Percentiles rank a stretch among this genome's conserved stretches.
Conservation (phyloP, 495 filamentous ascomycete genomes). For the Rhypophila decipiens region DNA sequence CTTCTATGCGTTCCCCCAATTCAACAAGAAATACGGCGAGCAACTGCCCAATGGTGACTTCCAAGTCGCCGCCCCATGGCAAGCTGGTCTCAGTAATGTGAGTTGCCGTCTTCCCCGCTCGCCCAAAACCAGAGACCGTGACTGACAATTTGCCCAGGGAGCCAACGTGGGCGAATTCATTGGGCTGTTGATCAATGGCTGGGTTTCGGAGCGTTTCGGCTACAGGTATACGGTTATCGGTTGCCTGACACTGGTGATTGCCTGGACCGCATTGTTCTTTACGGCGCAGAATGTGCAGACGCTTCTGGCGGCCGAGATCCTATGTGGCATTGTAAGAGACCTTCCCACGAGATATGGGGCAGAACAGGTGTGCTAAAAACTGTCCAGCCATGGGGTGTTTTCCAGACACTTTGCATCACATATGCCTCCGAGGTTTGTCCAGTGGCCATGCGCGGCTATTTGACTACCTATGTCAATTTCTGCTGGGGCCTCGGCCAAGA, state of each 20-base stretch:
- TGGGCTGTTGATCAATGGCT: slow-evolving; percentile 70
- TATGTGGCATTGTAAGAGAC: slow-evolving; percentile 55
- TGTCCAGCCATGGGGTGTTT: slow-evolving; percentile 61
- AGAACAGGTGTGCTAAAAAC: slow-evolving; percentile 1
- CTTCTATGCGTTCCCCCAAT: slow-evolving; percentile 51
- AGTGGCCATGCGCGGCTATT: slow-evolving; percentile 61
- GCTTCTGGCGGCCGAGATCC: slow-evolving; percentile 66
- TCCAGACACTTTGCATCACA: slow-evolving; percentile 71
- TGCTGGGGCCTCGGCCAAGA: slow-evolving; percentile 77
- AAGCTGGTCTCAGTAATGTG: slow-evolving; percentile 69
- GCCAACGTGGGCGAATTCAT: slow-evolving; percentile 61
- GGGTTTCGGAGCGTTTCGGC: slow-evolving; percentile 67
- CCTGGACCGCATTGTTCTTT: slow-evolving; percentile 71
- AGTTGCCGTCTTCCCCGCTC: slow-evolving; percentile 11
- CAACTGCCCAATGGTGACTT: slow-evolving; percentile 50
- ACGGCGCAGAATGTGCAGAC: slow-evolving; percentile 63
- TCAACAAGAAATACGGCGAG: slow-evolving; percentile 66
- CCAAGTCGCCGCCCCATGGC: slow-evolving; percentile 68
- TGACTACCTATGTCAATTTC: slow-evolving; percentile 78
- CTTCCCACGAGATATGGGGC: slow-evolving; percentile 15
- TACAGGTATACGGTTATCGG: slow-evolving; percentile 66
- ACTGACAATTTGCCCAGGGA: slow-evolving; percentile 13
- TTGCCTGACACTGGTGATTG: slow-evolving; percentile 58
- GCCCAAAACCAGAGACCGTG: neutral
- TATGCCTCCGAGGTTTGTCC: slow-evolving; percentile 79